Evolutionary conservation across 140 eudicot species (phyloP).

Genomic region (Ambrosia hybrid): DNA sequence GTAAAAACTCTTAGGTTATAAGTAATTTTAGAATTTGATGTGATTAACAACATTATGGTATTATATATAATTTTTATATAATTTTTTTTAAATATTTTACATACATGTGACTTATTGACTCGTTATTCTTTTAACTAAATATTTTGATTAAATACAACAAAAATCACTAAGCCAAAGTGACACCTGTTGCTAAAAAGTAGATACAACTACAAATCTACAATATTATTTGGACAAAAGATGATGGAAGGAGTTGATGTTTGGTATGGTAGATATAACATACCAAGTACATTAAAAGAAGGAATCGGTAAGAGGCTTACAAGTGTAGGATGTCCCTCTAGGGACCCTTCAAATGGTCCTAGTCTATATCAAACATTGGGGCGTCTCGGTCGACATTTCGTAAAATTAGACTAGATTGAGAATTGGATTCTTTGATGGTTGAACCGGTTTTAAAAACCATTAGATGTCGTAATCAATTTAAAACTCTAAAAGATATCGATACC

Average conservation of each 20-base stretch:
- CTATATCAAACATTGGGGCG: neutral
- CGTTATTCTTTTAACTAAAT: neutral
- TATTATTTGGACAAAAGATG: neutral
- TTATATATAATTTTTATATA: neutral
- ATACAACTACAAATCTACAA: constrained; percentile 18
- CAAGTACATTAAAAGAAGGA: constrained; percentile 1
- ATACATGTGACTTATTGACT: neutral
- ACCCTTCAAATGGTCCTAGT: neutral
- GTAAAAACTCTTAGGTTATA: neutral
- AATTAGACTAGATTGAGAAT: neutral
- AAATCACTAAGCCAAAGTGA: neutral
- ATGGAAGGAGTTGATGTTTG: constrained; percentile 9
- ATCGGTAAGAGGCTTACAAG: constrained; percentile 9
- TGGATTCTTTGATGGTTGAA: neutral
- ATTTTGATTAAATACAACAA: neutral
- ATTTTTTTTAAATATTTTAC: neutral
- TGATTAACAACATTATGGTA: neutral
- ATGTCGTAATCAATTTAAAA: neutral
- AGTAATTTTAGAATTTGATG: no score
- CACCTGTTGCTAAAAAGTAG: neutral
- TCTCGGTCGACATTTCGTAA: neutral
- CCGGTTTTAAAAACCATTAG: neutral
- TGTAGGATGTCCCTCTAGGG: neutral
- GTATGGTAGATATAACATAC: constrained; percentile 16
- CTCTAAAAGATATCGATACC: no score